Percentiles rank a stretch among this genome's conserved stretches.
Conservation (phyloP, 441 rosid genomes). For the Cnidoscolus chayamansa region DNA sequence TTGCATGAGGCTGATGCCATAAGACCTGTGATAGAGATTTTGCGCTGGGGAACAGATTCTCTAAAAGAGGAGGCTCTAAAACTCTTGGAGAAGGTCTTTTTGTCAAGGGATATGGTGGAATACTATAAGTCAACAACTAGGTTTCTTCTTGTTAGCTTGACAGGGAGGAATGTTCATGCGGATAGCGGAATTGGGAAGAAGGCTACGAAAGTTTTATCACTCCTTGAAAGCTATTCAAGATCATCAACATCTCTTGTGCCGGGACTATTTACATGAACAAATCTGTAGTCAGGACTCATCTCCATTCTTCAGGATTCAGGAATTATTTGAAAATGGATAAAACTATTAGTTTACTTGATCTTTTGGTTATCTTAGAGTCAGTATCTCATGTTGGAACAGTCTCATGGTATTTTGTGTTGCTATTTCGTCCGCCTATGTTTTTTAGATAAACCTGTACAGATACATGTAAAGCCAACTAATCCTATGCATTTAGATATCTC, state of each 20-base stretch:
- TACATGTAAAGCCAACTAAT: not conserved
- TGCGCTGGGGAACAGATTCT: slow-evolving; percentile 52
- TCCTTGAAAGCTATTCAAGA: slow-evolving; percentile 52
- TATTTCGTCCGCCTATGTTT: not conserved
- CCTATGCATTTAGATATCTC: not conserved
- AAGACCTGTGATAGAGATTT: slow-evolving; percentile 37
- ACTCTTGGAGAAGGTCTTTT: slow-evolving; percentile 51
- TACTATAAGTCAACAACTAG: slow-evolving; percentile 43
- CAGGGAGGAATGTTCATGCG: slow-evolving; percentile 37
- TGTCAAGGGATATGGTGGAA: slow-evolving; percentile 51
- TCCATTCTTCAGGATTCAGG: not conserved
- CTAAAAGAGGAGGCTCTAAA: slow-evolving; percentile 50
- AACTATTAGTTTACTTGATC: not conserved
- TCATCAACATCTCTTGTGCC: slow-evolving; percentile 50
- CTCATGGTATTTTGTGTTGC: not conserved
- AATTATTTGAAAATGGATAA: not conserved
- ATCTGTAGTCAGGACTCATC: not conserved
- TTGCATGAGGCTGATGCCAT: slow-evolving; percentile 53
- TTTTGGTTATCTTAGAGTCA: not conserved
- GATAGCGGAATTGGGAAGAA: slow-evolving; percentile 39
- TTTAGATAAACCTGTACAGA: not conserved
- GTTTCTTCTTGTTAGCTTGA: slow-evolving; percentile 36
- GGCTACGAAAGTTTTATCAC: slow-evolving; percentile 42
- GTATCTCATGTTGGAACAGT: not conserved
- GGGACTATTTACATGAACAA: slow-evolving; percentile 35